Evolutionary conservation across 225 moss, liverwort and hornwort species (phyloP), one percentile per base, ranked within the genome.

Genomic region (Antitrichia curtipendula): DNA sequence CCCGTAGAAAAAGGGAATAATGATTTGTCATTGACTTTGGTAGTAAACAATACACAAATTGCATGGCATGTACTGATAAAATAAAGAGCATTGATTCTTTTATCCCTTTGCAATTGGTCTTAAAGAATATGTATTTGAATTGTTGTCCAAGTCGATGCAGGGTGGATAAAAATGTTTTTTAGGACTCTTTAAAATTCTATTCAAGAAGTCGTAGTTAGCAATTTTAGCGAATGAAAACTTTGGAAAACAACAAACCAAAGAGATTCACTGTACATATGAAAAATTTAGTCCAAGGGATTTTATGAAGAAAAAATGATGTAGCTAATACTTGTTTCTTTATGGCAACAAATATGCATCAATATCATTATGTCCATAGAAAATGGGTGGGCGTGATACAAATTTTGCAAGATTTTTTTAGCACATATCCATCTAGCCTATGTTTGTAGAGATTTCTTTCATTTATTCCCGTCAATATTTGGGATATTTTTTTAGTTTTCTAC

Each of bases 131-230:
- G 7, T 6, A 0, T 43, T 71, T 16, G 27, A 43, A 27, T 43
- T 43, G 6, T 43, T 0, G 16, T 43, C 27, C 9, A 41, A 15
- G 1, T 25, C 0, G 0, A 43, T 41, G 27, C 0, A 15, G 1
- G 27, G 25, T n/a, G 16, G 5, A 3, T 69, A 3, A 14, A 69
- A 24, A 69, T 69, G 13, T 40, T 8, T 70, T 14, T 14, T 17
- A 69, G 8, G 8, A 2, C 8, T 25, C 25, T 40, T 27, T 5
- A 70, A 70, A 14, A 16, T 70, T 70, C 16, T 15, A 43, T 70
- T 2, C 2, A 1, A 43, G 1, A 71, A 43, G 3, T 0, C 0
- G 0, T 71, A 71, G 43, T 43, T 27, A 71, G 43, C 16, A 71
- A 45, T 28, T 71, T 71, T 28, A 71, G 71, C 16, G 0, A 43